Evolutionary conservation across 495 filamentous ascomycete species (phyloP).

Genomic region (Neurospora sp.): DNA sequence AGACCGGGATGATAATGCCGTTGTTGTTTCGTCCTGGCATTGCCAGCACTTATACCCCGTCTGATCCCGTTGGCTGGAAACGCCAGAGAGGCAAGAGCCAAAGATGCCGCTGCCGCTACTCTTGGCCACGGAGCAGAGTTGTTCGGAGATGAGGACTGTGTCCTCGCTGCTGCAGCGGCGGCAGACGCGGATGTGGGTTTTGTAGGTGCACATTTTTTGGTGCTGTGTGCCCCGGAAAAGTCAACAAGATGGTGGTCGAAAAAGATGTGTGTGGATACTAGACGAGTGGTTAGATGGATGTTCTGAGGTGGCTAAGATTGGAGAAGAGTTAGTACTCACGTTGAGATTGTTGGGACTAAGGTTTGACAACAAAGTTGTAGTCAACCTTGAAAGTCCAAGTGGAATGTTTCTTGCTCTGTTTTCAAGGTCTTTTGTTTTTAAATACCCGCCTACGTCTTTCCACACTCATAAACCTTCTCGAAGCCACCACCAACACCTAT

Average conservation of each 20-base stretch:
- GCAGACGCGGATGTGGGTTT: conserved; percentile 30
- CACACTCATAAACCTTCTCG: neutral
- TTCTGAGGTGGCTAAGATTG: neutral
- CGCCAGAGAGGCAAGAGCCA: conserved; percentile 26
- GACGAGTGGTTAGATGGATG: neutral
- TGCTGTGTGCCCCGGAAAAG: neutral
- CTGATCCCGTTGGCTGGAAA: conserved; percentile 17
- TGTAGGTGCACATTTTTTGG: conserved; percentile 31
- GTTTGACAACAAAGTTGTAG: neutral
- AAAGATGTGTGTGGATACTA: neutral
- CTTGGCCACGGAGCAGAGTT: conserved; percentile 22
- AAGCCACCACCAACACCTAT: neutral
- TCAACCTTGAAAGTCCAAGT: neutral
- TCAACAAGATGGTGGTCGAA: neutral
- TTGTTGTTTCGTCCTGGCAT: conserved; percentile 22
- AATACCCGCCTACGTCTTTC: neutral
- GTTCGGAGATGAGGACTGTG: conserved; percentile 34
- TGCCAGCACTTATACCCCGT: conserved; percentile 30
- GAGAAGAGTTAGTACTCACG: neutral
- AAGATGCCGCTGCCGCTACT: conserved; percentile 27
- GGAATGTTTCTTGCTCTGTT: neutral
- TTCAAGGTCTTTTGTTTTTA: neutral
- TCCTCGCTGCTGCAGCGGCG: conserved; percentile 25
- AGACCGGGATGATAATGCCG: neutral
- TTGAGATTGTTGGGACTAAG: neutral